These are phyloP conservation scores for Myxozyma vanderwaltii DNA, from an alignment of 805 yeast genomes.

Conservation along the genomic window DNA sequence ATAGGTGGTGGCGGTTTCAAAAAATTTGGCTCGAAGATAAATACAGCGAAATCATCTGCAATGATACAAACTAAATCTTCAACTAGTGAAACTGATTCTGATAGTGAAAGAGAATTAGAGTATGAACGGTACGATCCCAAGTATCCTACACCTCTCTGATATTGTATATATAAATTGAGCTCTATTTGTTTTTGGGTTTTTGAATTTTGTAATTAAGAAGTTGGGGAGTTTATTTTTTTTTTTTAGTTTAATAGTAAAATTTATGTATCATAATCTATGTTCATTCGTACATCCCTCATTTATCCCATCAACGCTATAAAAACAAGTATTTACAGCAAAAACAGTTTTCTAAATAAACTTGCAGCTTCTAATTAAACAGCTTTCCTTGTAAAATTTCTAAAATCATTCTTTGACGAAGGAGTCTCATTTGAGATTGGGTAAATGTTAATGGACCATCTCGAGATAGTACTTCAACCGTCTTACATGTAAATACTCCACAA, in stretches of 20 bases:
- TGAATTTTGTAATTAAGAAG: no score
- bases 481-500: slow-evolving; percentile 92
- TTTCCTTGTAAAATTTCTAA: slow-evolving; percentile 51
- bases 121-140: slow-evolving; percentile 28
- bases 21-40: slow-evolving; percentile 8
- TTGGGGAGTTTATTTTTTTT: neutral
- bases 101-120: slow-evolving; percentile 21
- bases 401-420: slow-evolving; percentile 68
- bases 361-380: slow-evolving; percentile 13
- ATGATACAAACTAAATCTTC: neutral
- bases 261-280: no score
- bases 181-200: neutral
- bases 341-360: no score
- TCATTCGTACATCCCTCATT: no score
- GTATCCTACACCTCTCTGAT: slow-evolving; percentile 22
- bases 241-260: no score
- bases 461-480: slow-evolving; percentile 66
- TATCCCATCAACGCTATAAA: no score
- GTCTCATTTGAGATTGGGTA: slow-evolving; percentile 67
- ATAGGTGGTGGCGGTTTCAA: slow-evolving; percentile 24
- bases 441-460: slow-evolving; percentile 55
- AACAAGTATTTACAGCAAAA: no score
- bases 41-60: neutral
- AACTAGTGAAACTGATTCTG: slow-evolving; percentile 4
- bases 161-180: neutral